phyloP scores from a whole-genome alignment of 1,284 basidiomycete genomes.

The Apiotrichum sp. region DNA sequence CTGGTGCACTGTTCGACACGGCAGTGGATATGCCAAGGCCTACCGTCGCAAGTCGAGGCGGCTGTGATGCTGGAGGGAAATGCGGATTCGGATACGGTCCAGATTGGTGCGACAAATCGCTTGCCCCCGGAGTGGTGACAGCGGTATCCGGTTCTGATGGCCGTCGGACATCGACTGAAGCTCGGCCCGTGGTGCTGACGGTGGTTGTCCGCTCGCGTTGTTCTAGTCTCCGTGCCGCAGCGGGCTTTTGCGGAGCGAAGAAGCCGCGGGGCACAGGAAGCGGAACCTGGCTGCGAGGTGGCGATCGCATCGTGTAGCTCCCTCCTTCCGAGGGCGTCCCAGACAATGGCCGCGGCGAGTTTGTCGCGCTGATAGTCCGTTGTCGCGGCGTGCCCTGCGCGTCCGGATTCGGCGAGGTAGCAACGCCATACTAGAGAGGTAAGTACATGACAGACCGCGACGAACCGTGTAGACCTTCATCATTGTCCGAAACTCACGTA shows the following conservation, averaged over 20 bases:
- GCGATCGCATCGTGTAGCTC: constrained; percentile 19
- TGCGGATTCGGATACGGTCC: not conserved
- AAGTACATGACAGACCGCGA: not conserved
- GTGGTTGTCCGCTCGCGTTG: constrained; percentile 21
- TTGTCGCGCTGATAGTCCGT: constrained; percentile 11
- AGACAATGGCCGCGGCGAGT: constrained; percentile 9
- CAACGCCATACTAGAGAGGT: constrained; percentile 7
- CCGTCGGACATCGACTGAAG: not conserved
- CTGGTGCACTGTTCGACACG: not conserved
- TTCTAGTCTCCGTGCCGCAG: constrained; percentile 31
- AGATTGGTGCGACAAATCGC: not conserved
- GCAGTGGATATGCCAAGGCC: not conserved
- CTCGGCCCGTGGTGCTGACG: constrained; percentile 13
- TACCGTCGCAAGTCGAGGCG: not conserved
- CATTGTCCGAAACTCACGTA: constrained; percentile 10
- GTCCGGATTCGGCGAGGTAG: not conserved
- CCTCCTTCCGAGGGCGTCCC: constrained; percentile 13
- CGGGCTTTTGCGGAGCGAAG: constrained; percentile 38
- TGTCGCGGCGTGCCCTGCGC: constrained; percentile 6
- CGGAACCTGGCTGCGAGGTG: constrained; percentile 22
- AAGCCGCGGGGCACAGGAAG: constrained; percentile 39
- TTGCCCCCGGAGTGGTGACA: not conserved
- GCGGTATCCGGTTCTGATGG: not conserved
- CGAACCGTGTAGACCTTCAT: not conserved
- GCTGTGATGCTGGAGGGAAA: not conserved